phyloP scores from a whole-genome alignment of 2,329 filamentous ascomycete genomes.

The Colletotrichum viniferum region DNA sequence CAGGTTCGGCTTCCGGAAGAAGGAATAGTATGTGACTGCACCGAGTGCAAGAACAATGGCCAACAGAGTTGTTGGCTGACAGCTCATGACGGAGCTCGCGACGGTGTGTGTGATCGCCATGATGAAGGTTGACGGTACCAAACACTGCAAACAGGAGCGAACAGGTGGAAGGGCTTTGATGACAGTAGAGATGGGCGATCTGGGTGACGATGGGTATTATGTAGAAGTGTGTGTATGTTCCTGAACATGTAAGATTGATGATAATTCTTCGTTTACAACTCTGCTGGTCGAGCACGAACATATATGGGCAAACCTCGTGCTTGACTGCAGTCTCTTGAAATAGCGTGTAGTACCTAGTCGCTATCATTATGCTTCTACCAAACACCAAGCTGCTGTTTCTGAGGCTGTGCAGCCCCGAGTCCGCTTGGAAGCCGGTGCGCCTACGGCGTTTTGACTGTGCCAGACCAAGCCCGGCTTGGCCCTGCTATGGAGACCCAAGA shows the following conservation, averaged over 20 bases:
- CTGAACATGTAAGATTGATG: not conserved
- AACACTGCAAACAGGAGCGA: not conserved
- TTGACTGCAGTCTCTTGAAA: not conserved
- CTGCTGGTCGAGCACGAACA: not conserved
- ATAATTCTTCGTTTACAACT: fast-evolving
- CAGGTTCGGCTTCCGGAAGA: not conserved
- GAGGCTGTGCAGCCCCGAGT: not conserved
- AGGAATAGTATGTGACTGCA: not conserved
- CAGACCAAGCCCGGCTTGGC: not conserved
- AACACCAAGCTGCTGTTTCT: not conserved
- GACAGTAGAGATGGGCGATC: not conserved
- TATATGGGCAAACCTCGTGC: not conserved
- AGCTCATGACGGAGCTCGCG: not conserved
- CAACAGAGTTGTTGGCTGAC: not conserved
- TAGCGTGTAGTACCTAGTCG: not conserved
- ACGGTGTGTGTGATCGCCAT: not conserved
- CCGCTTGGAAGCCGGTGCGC: not conserved
- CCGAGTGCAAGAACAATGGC: not conserved
- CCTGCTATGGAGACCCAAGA: not conserved
- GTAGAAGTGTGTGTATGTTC: not conserved
- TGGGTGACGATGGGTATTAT: not conserved
- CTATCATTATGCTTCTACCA: not conserved
- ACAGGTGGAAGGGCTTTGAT: not conserved
- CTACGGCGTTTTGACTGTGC: not conserved
- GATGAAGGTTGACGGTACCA: not conserved